Percentiles rank a stretch among this genome's conserved stretches.
These are phyloP conservation scores for Yarrowia galli DNA, from an alignment of 1,139 yeast genomes.

Conservation along the genomic window DNA sequence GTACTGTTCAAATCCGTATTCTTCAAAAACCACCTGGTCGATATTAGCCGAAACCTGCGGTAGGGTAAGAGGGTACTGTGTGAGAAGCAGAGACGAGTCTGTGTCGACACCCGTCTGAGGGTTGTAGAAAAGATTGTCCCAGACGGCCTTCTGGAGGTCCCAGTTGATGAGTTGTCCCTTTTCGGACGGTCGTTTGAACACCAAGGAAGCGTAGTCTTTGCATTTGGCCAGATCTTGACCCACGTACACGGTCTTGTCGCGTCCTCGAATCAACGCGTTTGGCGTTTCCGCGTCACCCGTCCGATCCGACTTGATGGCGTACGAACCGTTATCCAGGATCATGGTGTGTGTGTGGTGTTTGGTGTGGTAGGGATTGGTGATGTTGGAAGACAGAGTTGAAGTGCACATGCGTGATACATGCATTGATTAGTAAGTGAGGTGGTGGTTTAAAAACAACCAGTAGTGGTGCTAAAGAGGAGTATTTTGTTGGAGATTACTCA, in stretches of 20 bases:
- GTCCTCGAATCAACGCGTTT: conserved; percentile 76
- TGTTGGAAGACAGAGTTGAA: too few relatives aligned
- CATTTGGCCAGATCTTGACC: conserved; percentile 74
- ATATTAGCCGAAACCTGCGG: conserved; percentile 85
- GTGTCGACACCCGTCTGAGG: conserved; percentile 50
- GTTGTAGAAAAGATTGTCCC: conserved; percentile 76
- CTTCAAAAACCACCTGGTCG: conserved; percentile 94
- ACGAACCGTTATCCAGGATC: conserved; percentile 88
- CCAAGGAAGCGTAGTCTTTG: conserved; percentile 76
- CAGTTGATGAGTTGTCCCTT: conserved; percentile 86
- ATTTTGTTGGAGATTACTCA: too few relatives aligned
- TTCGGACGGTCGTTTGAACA: conserved; percentile 82
- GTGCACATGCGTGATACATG: too few relatives aligned
- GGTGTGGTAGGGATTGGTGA: neutral
- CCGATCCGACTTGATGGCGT: conserved; percentile 78
- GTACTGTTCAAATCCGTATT: conserved; percentile 77
- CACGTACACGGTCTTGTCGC: conserved; percentile 74
- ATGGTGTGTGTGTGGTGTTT: too few relatives aligned
- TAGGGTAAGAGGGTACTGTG: conserved; percentile 83
- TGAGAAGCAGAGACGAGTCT: conserved; percentile 62
- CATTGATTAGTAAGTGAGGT: too few relatives aligned
- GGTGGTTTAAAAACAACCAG: too few relatives aligned
- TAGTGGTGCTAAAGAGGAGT: too few relatives aligned
- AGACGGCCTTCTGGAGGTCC: conserved; percentile 90
- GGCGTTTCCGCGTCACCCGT: conserved; percentile 61